These are phyloP conservation scores for Cordyceps javanica DNA, from an alignment of 2,329 filamentous ascomycete species.

Conservation along the genomic window DNA sequence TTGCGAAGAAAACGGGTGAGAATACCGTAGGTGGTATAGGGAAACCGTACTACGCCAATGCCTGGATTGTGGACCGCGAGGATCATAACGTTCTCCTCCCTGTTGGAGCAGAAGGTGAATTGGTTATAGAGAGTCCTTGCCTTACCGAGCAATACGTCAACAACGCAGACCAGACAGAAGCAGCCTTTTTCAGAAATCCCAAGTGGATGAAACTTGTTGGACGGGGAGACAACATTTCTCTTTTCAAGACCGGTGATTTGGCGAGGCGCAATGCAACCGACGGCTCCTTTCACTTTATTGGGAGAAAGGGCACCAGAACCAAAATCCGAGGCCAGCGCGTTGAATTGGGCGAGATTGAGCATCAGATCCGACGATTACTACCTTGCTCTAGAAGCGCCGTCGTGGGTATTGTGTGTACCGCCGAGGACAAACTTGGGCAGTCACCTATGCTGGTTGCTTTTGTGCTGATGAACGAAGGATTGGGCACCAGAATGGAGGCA, in stretches of 20 bases:
- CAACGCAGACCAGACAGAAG: not conserved
- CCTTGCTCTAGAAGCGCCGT: not conserved
- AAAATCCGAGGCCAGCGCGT: conserved; percentile 5
- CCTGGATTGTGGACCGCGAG: conserved; percentile 1
- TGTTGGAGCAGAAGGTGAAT: not conserved
- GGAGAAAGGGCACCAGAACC: not conserved
- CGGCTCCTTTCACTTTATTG: conserved; percentile 2
- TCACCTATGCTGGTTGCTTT: conserved; percentile 1
- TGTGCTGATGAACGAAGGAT: not conserved
- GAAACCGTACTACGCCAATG: not conserved
- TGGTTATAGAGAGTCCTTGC: conserved; percentile 1
- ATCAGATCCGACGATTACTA: not conserved
- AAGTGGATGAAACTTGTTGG: not conserved
- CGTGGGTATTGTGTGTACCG: not conserved
- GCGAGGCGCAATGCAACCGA: not conserved
- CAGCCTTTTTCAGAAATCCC: not conserved
- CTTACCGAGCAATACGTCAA: not conserved
- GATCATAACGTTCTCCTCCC: not conserved
- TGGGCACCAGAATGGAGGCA: not conserved
- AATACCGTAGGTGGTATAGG: not conserved
- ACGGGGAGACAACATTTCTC: not conserved
- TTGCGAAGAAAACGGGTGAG: not conserved
- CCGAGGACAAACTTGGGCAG: not conserved
- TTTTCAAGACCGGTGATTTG: conserved; percentile 1
- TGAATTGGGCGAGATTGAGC: not conserved